These are phyloP conservation scores for Piper longum DNA, from an alignment of 164 flowering plant genomes.

Conservation along the genomic window DNA sequence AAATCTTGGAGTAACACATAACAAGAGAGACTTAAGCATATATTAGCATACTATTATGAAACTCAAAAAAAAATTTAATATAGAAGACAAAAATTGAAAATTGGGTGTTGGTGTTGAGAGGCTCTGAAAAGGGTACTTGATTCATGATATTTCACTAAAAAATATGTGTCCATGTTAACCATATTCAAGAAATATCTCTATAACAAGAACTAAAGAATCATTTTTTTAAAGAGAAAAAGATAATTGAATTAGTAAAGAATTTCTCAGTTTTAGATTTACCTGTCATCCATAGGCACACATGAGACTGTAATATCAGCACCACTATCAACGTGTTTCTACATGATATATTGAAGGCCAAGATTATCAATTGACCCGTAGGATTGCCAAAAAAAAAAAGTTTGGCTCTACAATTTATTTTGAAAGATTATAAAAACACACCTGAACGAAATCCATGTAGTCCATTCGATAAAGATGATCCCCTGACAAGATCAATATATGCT, in stretches of 20 bases:
- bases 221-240: no score
- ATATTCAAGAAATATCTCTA: no score
- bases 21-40: not conserved
- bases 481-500: slow-evolving; percentile 75
- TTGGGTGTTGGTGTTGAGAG: no score
- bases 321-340: slow-evolving; percentile 87
- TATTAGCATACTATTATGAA: no score
- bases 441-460: slow-evolving; percentile 91
- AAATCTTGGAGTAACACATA: not conserved
- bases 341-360: not conserved
- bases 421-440: slow-evolving; percentile 26
- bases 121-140: no score
- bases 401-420: not conserved
- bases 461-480: slow-evolving; percentile 96
- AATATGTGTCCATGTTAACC: no score
- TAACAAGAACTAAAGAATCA: no score
- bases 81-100: no score
- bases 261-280: slow-evolving; percentile 18
- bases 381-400: no score
- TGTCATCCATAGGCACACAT: slow-evolving; percentile 85
- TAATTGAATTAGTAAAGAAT: no score
- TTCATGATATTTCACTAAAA: no score
- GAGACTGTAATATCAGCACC: slow-evolving; percentile 93
- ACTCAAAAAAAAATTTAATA: no score
- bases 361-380: not conserved